Evolutionary conservation across 163 green algal species (phyloP), one percentile per base, ranked within the genome.

Genomic region (Volvox carteri): DNA sequence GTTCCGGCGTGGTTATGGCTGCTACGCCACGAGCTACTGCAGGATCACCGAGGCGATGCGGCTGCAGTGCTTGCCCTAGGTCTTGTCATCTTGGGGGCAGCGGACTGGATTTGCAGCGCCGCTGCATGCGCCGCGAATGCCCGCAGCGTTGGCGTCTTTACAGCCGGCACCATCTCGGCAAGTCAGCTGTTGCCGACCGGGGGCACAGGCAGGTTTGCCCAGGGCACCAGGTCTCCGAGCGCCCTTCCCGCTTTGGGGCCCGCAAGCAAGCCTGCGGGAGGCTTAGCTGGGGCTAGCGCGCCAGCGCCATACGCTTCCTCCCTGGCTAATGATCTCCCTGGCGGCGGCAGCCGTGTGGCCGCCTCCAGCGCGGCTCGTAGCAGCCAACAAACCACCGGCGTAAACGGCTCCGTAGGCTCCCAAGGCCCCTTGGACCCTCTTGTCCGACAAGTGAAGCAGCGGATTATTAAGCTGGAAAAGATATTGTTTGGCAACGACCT

Each of bases 401-500:
- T 12, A 19, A 68, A 68, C 35, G 76, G 28, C 23, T 8, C 28
- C 46, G 46, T 62, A 8, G 35, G 28, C 76, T 56, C 77, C 18
- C 19, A 21, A 11, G 54, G 48, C 35, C 39, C 37, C 6, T 11
- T 41, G 9, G 68, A 88, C 23, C 83, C 83, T 1, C 18, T 74
- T 14, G 23, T 88, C 0, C 48, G 50, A 4, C 23, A 52, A 30
- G 54, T 89, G 12, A 89, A 89, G 84, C 84, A 89, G 72, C 84
- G 70, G n/a, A 89, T 89, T 28, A 89, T 89, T 25, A 39, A n/a
- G 39, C 72, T 89, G 30, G 84, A 89, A 54, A 39, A 8, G 0
- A 9, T 84, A 54, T 30, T 89, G 28, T 89, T 68, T 44, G 84
- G 84, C 28, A 89, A 77, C 54, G 84, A 89, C 54, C 72, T 89